A percentile compares a stretch with the other conserved stretches of the same genome.
Conservation (phyloP, 371 early-diverging fungal species). For the Mortierella sp. region DNA sequence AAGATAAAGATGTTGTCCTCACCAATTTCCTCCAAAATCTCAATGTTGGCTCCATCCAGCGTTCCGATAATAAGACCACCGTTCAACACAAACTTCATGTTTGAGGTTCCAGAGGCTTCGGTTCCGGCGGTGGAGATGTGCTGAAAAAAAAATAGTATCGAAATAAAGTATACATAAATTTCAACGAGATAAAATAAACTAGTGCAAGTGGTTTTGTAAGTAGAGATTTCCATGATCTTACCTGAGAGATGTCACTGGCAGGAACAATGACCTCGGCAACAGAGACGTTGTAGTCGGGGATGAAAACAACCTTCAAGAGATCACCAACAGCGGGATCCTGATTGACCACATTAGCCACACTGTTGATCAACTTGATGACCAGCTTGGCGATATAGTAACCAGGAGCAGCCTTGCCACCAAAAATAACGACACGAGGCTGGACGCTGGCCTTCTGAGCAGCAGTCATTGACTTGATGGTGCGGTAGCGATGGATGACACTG, state of each 20-base stretch:
- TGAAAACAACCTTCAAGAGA: conserved; percentile 90
- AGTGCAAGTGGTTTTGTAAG: too few species aligned
- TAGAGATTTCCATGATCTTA: background rate
- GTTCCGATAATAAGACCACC: conserved; percentile 93
- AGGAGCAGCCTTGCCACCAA: conserved; percentile 91
- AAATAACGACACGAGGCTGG: conserved; percentile 84
- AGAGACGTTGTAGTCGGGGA: conserved; percentile 95
- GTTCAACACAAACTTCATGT: conserved; percentile 98
- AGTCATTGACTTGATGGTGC: conserved; percentile 78
- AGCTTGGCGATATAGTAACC: conserved; percentile 97
- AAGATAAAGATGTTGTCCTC: conserved; percentile 95
- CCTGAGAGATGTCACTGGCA: conserved; percentile 93
- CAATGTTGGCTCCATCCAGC: conserved; percentile 94
- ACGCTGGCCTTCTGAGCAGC: conserved; percentile 69
- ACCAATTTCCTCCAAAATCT: conserved; percentile 94
- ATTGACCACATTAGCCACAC: conserved; percentile 87
- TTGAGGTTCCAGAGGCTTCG: conserved; percentile 97
- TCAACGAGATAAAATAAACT: background rate
- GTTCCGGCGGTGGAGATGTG: conserved; percentile 95
- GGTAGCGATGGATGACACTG: conserved; percentile 90
- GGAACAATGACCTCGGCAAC: conserved; percentile 92
- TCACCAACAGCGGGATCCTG: conserved; percentile 79
- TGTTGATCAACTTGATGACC: conserved; percentile 96
- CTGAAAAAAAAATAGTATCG: conserved; percentile 13
- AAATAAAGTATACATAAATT: background rate